phyloP scores from a whole-genome alignment of 2,329 filamentous ascomycete species.

The Xylaria sp. region DNA sequence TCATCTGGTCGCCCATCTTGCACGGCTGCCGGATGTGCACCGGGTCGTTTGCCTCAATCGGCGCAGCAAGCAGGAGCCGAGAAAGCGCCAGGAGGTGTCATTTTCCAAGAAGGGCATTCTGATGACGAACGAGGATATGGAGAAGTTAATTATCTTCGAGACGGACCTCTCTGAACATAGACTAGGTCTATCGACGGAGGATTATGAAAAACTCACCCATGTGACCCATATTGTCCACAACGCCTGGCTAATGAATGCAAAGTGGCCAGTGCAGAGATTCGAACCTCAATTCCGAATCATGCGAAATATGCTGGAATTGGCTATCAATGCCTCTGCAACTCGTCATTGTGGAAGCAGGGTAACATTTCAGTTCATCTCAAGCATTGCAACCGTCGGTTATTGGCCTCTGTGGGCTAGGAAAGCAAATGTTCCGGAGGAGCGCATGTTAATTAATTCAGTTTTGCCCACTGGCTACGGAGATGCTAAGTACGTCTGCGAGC shows the following conservation, averaged over 20 bases:
- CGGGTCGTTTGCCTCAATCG: constrained; percentile 1
- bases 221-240: constrained; percentile 57
- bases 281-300: constrained; percentile 52
- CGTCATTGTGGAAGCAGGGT: constrained; percentile 19
- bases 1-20: neutral
- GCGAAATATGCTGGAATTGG: constrained; percentile 49
- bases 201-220: constrained; percentile 42
- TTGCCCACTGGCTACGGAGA: constrained; percentile 50
- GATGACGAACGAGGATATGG: neutral
- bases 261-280: constrained; percentile 45
- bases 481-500: constrained; percentile 53
- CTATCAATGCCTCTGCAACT: neutral
- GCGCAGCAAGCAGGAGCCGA: neutral
- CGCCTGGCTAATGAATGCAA: constrained; percentile 56
- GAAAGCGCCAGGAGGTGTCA: neutral
- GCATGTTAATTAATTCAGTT: constrained; percentile 28
- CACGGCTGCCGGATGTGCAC: neutral
- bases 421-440: constrained; percentile 44
- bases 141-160: constrained; percentile 40
- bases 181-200: constrained; percentile 49
- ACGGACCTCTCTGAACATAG: constrained; percentile 47
- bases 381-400: constrained; percentile 45
- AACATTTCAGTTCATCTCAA: constrained; percentile 50
- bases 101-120: too few relatives aligned
- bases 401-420: constrained; percentile 45